Conservation (phyloP, 441 rosid genomes). For the Daphne laureola region DNA sequence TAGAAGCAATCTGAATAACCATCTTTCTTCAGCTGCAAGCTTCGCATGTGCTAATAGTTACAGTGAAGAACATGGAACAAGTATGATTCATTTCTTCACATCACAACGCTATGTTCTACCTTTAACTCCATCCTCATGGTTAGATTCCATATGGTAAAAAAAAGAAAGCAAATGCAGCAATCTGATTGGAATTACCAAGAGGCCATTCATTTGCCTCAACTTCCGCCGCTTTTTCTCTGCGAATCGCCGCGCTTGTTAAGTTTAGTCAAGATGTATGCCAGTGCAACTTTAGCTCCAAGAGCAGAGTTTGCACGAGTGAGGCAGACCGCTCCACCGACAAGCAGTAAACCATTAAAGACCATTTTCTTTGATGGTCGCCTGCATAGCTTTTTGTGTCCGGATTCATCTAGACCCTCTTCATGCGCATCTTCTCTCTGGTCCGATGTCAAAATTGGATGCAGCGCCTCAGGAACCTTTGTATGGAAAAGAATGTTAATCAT, state of each 20-base stretch:
- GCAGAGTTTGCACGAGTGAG: slow-evolving; percentile 64
- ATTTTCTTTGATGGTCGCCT: slow-evolving; percentile 59
- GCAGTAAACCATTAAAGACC: slow-evolving; percentile 58
- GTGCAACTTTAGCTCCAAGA: slow-evolving; percentile 81
- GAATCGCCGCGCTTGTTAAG: slow-evolving; percentile 48
- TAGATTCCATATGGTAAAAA: slow-evolving; percentile 1
- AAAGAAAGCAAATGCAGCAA: neutral
- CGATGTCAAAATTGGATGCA: slow-evolving; percentile 31
- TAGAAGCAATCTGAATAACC: too few relatives aligned
- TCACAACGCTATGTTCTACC: too few relatives aligned
- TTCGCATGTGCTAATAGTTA: too few relatives aligned
- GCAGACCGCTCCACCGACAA: slow-evolving; percentile 71
- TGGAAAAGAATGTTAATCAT: neutral
- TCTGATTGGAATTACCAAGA: slow-evolving; percentile 4
- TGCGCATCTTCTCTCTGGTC: slow-evolving; percentile 9
- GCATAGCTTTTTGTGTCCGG: slow-evolving; percentile 28
- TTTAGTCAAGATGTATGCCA: slow-evolving; percentile 77
- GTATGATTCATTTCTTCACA: too few relatives aligned
- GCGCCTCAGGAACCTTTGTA: slow-evolving; percentile 49
- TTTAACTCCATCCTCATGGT: neutral
- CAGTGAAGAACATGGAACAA: too few relatives aligned
- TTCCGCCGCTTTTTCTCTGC: slow-evolving; percentile 27
- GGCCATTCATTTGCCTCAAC: slow-evolving; percentile 9
- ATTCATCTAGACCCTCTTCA: slow-evolving; percentile 17
- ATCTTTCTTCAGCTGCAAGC: too few relatives aligned